Evolutionary conservation across 257 asterid species (phyloP), one percentile per base, ranked within the genome.

Genomic region (Ilex aquifolium): DNA sequence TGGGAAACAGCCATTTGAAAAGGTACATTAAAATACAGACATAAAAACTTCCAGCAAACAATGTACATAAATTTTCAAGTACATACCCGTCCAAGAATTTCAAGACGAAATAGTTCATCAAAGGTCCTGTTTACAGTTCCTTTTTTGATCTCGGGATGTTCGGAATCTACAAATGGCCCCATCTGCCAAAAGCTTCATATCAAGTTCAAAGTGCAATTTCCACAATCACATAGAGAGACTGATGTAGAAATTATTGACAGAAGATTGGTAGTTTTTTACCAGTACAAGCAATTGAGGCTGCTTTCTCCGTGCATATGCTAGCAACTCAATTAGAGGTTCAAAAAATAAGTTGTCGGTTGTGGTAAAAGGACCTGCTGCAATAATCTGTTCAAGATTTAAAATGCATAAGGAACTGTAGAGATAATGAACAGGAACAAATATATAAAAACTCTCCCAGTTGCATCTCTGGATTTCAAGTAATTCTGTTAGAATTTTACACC

Each of bases 321-420:
- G 84, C 74, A 93, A 91, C 74, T 93, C 99, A 46, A 56, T 62
- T 40, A 93, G 85, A 69, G 97, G 99, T 79, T 90, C 95, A 77
- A 93, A 93, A 65, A 82, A 71, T 68, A 93, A 74, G 71, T 93
- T 87, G 68, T 93, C 95, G 44, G 76, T 85, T 0, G 99, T 90
- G 69, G 97, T 87, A 70, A 82, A 90, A 75, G 96, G 97, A 50
- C 97, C 99, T 13, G 95, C 95, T 67, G 99, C 99, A 72, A 90
- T 82, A 73, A 93, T 82, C 99, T 90, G 85, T 76, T 63, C 61
- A 55, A 65, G 64, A n/a, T 61, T 60, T 21, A 65, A 72, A 65
- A 54, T 63, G 56, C 32, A 31, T 12, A 44, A 44, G 6, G 51
- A 3, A 21, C 31, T 32, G 31, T 30, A 31, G 40, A 57, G 55